phyloP scores from a whole-genome alignment of 2,329 filamentous ascomycete genomes.

The Alternaria novae-zelandiae region DNA sequence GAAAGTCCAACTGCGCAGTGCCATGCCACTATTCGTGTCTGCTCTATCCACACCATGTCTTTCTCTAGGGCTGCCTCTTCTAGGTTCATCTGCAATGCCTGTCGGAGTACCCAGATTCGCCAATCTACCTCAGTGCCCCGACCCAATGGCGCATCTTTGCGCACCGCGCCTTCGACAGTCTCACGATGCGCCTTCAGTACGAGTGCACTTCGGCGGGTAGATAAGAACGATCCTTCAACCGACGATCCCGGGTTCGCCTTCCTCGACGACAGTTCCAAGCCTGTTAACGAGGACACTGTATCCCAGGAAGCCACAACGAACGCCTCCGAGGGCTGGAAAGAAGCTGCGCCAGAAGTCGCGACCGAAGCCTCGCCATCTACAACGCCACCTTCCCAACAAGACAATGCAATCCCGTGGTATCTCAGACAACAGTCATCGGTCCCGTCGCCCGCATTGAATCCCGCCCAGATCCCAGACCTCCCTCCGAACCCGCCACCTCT shows the following conservation, averaged over 20 bases:
- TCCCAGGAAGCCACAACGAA: not conserved
- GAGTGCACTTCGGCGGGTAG: conserved; percentile 13
- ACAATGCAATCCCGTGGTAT: conserved; percentile 75
- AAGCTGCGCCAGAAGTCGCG: conserved; percentile 7
- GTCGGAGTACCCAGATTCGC: conserved; percentile 17
- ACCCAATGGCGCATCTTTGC: conserved; percentile 11
- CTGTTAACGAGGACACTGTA: not conserved
- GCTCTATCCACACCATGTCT: conserved; percentile 25
- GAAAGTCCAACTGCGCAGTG: not conserved
- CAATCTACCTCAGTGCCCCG: not conserved
- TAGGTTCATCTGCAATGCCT: conserved; percentile 33
- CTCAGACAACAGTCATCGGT: conserved; percentile 61
- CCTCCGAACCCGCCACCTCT: conserved; percentile 75
- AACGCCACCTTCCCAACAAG: conserved; percentile 4
- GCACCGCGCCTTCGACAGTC: conserved; percentile 9
- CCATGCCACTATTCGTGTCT: not conserved
- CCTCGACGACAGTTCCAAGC: conserved; percentile 2
- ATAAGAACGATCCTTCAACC: conserved; percentile 17
- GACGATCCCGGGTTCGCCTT: conserved; percentile 24
- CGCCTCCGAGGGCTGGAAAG: not conserved
- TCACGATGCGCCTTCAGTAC: conserved; percentile 31
- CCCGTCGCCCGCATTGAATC: conserved; percentile 52
- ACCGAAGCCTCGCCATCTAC: conserved; percentile 6
- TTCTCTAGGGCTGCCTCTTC: conserved; percentile 29
- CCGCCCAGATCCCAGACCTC: conserved; percentile 66